These are phyloP conservation scores for Chalaropsis ovoidea DNA, from an alignment of 2,329 filamentous ascomycete genomes.

Conservation along the genomic window DNA sequence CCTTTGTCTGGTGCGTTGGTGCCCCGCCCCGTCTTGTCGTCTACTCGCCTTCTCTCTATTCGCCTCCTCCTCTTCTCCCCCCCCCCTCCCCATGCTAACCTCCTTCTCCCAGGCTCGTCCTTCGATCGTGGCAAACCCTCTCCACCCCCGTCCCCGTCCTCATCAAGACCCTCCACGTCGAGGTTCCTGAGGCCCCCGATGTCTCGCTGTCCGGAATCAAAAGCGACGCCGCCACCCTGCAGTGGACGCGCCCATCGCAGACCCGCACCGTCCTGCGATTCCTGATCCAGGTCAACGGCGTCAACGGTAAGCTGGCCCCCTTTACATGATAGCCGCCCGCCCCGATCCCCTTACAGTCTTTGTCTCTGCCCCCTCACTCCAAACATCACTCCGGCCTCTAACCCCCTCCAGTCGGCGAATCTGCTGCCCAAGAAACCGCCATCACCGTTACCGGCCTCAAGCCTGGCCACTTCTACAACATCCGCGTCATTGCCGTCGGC, in stretches of 20 bases:
- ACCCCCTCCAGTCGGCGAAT: slow-evolving; percentile 60
- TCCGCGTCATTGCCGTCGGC: slow-evolving; percentile 85
- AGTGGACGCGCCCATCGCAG: slow-evolving; percentile 68
- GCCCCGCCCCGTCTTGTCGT: neutral
- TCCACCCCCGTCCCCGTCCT: slow-evolving; percentile 85
- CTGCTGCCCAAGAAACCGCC: slow-evolving; percentile 61
- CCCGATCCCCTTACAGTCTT: neutral
- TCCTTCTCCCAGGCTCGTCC: slow-evolving; percentile 57
- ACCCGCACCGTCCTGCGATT: slow-evolving; percentile 70
- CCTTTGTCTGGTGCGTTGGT: slow-evolving; percentile 25
- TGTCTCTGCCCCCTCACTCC: neutral
- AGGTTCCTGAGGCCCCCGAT: slow-evolving; percentile 81
- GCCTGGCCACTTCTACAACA: slow-evolving; percentile 82
- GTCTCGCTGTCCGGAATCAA: slow-evolving; percentile 86
- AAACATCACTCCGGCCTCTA: neutral
- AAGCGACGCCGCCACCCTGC: slow-evolving; percentile 74
- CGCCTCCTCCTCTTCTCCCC: slow-evolving; percentile 11
- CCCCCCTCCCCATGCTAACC: slow-evolving; percentile 6
- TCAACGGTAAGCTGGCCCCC: slow-evolving; percentile 73
- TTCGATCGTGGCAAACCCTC: slow-evolving; percentile 77
- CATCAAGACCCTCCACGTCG: slow-evolving; percentile 81
- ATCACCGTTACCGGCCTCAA: slow-evolving; percentile 77
- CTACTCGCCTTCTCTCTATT: too few relatives aligned
- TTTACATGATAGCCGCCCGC: too few relatives aligned
- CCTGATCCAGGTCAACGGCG: slow-evolving; percentile 85